Evolutionary conservation across 2,329 filamentous ascomycete species (phyloP), one percentile per base, ranked within the genome.

Genomic region (Aspergillus sp.): DNA sequence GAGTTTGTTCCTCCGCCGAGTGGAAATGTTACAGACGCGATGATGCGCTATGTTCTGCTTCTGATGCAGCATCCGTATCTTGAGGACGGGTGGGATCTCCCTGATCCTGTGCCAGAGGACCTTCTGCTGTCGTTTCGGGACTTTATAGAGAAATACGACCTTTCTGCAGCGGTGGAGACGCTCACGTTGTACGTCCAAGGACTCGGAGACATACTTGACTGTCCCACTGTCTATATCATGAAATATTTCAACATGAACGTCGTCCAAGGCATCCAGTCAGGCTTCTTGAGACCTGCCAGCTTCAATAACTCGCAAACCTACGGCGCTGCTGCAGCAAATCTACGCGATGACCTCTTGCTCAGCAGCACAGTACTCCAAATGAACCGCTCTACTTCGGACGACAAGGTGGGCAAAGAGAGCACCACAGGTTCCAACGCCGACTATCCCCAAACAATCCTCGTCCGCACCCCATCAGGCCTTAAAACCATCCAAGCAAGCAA

Each of bases 241-340:
- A 63, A 70, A 39, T 54, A 62, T 9, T 61, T 68, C 66, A 9
- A 69, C 64, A n/a, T 61, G 6, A 41, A 47, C 7, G 74, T 78
- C 60, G 64, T 71, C 1, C 65, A 70, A 15, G 68, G 67, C 3
- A 66, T 78, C 19, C 63, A 69, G 41, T 70, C 66, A 8, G 61
- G 59, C 3, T 65, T 68, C 30, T 58, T 68, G 7, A 65, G 68
- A 4, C 75, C 72, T 17, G 68, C 71, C 2, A 71, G 76, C 1
- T 62, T 70, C 33, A 76, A 78, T 62, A 75, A 76, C 50, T 72
- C 76, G 15, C 61, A 63, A 13, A 56, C 80, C 1, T 81, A 79
- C 57, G 71, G 75, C 44, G 69, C 67, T 4, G 73, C 79, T 4
- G 4, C 27, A 0, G 13, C 67, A 68, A 11, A 39, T 54, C 1